phyloP scores from a whole-genome alignment of 208 protist species.

The Leptomonas pyrrhocoris region DNA sequence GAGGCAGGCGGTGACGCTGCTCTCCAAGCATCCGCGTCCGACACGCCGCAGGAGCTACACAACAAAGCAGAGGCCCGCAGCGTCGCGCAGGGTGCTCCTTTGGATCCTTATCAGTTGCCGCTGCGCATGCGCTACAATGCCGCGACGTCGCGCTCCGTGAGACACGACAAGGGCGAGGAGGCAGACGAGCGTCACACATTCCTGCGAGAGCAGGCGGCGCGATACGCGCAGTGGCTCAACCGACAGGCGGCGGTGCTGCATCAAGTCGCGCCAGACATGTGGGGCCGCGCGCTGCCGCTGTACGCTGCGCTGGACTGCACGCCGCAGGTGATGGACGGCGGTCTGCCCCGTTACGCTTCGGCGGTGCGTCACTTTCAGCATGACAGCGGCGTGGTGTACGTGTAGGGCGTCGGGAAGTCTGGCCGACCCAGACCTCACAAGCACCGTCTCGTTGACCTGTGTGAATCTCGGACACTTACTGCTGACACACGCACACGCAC shows the following conservation, averaged over 20 bases:
- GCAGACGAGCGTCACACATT: not conserved
- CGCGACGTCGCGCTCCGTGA: not conserved
- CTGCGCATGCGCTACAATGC: constrained; percentile 18
- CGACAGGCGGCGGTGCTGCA: constrained; percentile 30
- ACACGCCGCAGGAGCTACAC: not conserved
- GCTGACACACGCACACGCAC: not conserved
- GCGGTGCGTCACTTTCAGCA: not conserved
- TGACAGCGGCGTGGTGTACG: constrained; percentile 27
- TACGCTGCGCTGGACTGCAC: constrained; percentile 33
- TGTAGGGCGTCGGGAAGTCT: too few relatives aligned
- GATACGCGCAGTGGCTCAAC: constrained; percentile 29
- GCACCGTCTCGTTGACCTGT: too few relatives aligned
- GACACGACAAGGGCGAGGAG: not conserved
- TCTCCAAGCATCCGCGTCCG: constrained; percentile 10
- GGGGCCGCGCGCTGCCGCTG: constrained; percentile 29
- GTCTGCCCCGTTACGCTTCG: constrained; percentile 12
- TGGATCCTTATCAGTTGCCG: constrained; percentile 21
- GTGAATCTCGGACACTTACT: too few relatives aligned
- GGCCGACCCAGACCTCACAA: too few relatives aligned
- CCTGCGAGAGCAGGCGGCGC: constrained; percentile 23
- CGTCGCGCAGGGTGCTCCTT: not conserved
- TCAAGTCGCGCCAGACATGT: constrained; percentile 41
- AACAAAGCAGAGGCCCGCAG: too few relatives aligned
- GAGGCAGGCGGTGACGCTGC: constrained; percentile 5
- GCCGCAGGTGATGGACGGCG: constrained; percentile 34